These are phyloP conservation scores for Casuarina cunninghamiana DNA, from an alignment of 306 rosid species.

Conservation along the genomic window DNA sequence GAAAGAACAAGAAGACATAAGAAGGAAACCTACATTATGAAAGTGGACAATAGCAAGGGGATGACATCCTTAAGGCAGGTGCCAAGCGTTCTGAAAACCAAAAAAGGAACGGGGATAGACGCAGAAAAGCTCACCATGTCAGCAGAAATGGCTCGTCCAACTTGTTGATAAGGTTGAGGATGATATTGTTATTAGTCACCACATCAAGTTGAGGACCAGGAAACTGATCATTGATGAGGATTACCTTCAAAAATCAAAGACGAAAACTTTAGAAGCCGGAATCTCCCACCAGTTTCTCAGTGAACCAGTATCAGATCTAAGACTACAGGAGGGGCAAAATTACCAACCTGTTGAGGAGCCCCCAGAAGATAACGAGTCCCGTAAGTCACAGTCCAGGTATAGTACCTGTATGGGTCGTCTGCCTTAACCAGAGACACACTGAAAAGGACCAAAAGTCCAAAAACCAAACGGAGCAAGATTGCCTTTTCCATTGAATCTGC, in stretches of 20 bases:
- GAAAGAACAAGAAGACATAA: neutral
- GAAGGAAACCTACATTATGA: neutral
- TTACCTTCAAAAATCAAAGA: constrained; percentile 58
- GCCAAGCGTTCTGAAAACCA: neutral
- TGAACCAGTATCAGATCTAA: constrained; percentile 28
- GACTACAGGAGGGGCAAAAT: constrained; percentile 24
- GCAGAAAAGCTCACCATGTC: constrained; percentile 62
- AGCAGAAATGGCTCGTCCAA: constrained; percentile 82
- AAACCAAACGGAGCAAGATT: constrained; percentile 41
- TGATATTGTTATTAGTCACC: constrained; percentile 80
- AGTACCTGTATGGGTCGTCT: constrained; percentile 72
- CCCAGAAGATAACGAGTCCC: constrained; percentile 81
- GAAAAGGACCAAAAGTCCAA: constrained; percentile 41
- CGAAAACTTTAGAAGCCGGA: constrained; percentile 30
- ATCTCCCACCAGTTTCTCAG: neutral
- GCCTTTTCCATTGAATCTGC: constrained; percentile 53
- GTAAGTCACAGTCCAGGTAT: constrained; percentile 89
- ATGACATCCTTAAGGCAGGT: neutral
- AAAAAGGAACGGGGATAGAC: neutral
- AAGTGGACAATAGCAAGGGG: neutral
- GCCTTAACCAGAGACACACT: constrained; percentile 56
- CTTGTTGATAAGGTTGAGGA: constrained; percentile 90
- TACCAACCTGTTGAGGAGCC: constrained; percentile 79
- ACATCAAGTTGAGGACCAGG: constrained; percentile 96
- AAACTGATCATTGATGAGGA: constrained; percentile 85